Evolutionary conservation across 768 basidiomycete species (phyloP), one percentile per base, ranked within the genome.

Genomic region (Mycena rebaudengoi): DNA sequence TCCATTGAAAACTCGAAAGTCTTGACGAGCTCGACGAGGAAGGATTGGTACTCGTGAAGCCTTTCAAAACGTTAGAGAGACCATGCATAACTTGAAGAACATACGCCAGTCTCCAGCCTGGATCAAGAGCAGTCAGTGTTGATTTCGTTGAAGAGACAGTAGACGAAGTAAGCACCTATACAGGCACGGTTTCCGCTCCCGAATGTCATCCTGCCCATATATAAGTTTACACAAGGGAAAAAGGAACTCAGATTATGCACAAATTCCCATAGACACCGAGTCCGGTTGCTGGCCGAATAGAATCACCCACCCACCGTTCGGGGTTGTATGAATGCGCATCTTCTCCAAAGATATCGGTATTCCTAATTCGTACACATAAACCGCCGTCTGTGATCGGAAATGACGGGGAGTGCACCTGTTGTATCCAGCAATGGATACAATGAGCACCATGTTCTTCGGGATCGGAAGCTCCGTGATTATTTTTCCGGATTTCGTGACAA

Each of bases 1-100:
- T 81, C 82, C 7, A 72, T 79, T 62, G 80, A 69, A 37, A 90
- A 80, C 65, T 88, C 83, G 60, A 90, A 89, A 72, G 86, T 85
- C 48, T 82, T 81, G 62, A 89, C 73, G 33, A 87, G 80, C 69
- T 88, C 88, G 7, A 86, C 80, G 4, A 88, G 79, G 64, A 90
- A 81, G 1, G 83, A 74, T 66, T 88, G 85, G 26, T 89, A 75
- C 70, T 91, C 88, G 56, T 82, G 79, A 1, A 88, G 60, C 6
- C 66, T 67, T 41, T 18, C 8, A 7, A 7, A 6, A 26, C 13
- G 21, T 12, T 30, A 16, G 35, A 21, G 12, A 21, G 11, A 3
- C 45, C 4, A 18, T 13, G n/a, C 0, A 25, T 6, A 26, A 2
- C 14, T 1, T 23, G 18, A 26, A 5, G 39, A 29, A 56, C 66